Evolutionary conservation across 73 alveolate genomes (phyloP).

Genomic region (Effrenium voratum): DNA sequence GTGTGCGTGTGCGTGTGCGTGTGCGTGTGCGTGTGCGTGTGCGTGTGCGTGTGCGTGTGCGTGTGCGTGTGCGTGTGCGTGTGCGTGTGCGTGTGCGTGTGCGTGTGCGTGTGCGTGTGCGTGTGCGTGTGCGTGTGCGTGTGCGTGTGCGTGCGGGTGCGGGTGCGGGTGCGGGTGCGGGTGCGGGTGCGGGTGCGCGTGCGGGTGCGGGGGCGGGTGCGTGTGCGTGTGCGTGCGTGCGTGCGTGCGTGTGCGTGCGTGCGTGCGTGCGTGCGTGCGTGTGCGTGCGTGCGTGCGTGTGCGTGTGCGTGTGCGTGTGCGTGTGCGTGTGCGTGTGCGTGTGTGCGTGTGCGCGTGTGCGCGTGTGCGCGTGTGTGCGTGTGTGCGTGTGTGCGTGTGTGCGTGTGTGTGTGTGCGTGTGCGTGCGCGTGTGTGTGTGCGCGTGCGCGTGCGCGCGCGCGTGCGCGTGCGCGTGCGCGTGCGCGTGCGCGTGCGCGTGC

Average conservation of each 20-base stretch:
- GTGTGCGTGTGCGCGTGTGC: neutral
- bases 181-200: neutral
- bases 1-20: constrained; percentile 66
- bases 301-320: neutral
- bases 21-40: constrained; percentile 46
- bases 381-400: neutral
- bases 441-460: neutral
- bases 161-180: neutral
- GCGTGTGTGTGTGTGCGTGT: neutral
- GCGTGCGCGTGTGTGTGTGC: neutral
- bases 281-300: neutral
- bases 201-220: neutral
- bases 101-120: constrained; percentile 47
- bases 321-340: neutral
- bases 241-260: neutral
- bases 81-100: constrained; percentile 54
- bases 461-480: neutral
- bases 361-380: neutral
- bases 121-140: constrained; percentile 27
- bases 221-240: neutral
- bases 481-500: neutral
- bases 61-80: constrained; percentile 45
- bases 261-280: neutral
- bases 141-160: neutral
- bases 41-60: constrained; percentile 50